phyloP scores from a whole-genome alignment of 1,284 basidiomycete genomes.

The Sporisorium reilianum region DNA sequence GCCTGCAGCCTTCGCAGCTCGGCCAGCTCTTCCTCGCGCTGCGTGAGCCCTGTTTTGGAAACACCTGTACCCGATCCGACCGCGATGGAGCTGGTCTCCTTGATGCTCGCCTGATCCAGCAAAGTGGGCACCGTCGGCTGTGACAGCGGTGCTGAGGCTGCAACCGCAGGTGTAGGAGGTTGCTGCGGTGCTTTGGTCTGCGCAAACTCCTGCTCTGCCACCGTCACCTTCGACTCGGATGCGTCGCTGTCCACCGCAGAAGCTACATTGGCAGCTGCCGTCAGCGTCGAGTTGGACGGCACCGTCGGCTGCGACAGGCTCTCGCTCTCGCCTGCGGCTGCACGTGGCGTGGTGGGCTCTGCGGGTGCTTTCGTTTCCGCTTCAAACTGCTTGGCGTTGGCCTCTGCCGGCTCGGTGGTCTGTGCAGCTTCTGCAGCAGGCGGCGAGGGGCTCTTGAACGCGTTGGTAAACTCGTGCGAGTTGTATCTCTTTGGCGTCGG shows the following conservation, averaged over 20 bases:
- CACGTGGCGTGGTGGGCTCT: slow-evolving; percentile 37
- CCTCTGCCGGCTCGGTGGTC: slow-evolving; percentile 7
- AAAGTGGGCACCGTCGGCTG: slow-evolving; percentile 45
- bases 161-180: slow-evolving; percentile 17
- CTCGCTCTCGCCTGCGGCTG: slow-evolving; percentile 17
- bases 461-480: slow-evolving; percentile 45
- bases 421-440: slow-evolving; percentile 26
- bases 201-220: slow-evolving; percentile 36
- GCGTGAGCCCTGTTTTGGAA: slow-evolving; percentile 24
- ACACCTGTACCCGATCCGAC: slow-evolving; percentile 35
- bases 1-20: slow-evolving; percentile 45
- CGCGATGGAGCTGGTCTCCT: slow-evolving; percentile 14
- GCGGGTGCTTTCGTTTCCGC: slow-evolving; percentile 45
- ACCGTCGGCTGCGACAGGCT: slow-evolving; percentile 46
- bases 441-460: slow-evolving; percentile 45
- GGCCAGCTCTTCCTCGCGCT: slow-evolving; percentile 47
- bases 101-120: slow-evolving; percentile 21
- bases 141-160: slow-evolving; percentile 14
- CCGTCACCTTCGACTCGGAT: slow-evolving; percentile 19
- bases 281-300: slow-evolving; percentile 37
- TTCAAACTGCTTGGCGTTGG: slow-evolving; percentile 38
- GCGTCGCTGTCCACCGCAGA: slow-evolving; percentile 8
- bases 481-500: slow-evolving; percentile 49
- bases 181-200: slow-evolving; percentile 35
- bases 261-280: slow-evolving; percentile 19